phyloP scores from a whole-genome alignment of 345 rosid genomes.

The Hevea brasiliensis region DNA sequence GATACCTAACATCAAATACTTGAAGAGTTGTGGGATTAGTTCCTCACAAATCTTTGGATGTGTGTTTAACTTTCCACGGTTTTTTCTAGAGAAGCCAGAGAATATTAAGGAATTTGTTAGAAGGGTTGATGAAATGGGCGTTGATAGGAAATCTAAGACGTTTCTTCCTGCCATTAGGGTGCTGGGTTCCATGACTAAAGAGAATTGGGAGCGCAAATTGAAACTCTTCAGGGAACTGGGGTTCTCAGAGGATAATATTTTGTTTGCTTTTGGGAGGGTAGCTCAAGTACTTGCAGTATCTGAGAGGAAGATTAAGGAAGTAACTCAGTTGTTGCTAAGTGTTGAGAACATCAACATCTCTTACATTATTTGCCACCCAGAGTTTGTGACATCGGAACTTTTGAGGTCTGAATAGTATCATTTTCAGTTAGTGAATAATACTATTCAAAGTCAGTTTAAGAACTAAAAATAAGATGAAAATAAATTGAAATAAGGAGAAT shows the following conservation, averaged over 20 bases:
- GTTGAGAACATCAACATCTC: slow-evolving; percentile 19
- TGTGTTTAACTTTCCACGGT: slow-evolving; percentile 16
- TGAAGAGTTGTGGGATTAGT: slow-evolving; percentile 30
- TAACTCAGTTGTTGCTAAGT: slow-evolving; percentile 14
- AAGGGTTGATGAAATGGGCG: slow-evolving; percentile 38
- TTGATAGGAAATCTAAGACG: slow-evolving; percentile 30
- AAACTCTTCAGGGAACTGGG: slow-evolving; percentile 32
- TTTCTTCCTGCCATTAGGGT: slow-evolving; percentile 29
- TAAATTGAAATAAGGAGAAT: too few species aligned
- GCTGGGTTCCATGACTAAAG: slow-evolving; percentile 28
- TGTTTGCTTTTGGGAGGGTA: slow-evolving; percentile 9
- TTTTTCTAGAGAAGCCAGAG: slow-evolving; percentile 31
- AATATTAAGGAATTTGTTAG: slow-evolving; percentile 15
- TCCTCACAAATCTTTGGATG: slow-evolving; percentile 22
- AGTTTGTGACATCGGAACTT: too few species aligned
- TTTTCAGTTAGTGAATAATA: too few species aligned
- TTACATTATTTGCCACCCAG: slow-evolving; percentile 22
- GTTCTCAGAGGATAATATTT: slow-evolving; percentile 31
- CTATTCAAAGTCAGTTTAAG: too few species aligned
- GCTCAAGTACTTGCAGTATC: slow-evolving; percentile 36
- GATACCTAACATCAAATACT: slow-evolving; percentile 29
- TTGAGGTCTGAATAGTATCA: too few species aligned
- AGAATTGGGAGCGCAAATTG: slow-evolving; percentile 38
- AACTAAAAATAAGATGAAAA: too few species aligned
- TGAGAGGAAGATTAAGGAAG: slow-evolving; percentile 30